Percentiles rank a stretch among this genome's conserved stretches.
Evolutionary conservation across 2,329 filamentous ascomycete species (phyloP).

Genomic region (Cucurbitaria berberidis): DNA sequence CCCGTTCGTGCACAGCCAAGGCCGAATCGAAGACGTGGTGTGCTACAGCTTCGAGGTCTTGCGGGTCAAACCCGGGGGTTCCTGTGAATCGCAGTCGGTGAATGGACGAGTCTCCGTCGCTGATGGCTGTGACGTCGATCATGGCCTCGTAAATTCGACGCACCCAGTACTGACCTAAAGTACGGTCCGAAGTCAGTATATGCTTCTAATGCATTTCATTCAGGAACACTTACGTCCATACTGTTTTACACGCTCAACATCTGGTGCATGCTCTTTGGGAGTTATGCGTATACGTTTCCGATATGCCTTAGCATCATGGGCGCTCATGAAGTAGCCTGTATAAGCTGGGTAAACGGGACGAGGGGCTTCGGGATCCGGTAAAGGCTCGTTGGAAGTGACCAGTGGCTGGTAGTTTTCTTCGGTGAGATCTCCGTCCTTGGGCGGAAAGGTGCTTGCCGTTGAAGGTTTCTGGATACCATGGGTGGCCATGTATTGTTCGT

Average conservation of each 20-base stretch:
- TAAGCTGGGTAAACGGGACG: slow-evolving; percentile 23
- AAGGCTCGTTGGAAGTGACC: not conserved
- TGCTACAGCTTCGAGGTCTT: slow-evolving; percentile 37
- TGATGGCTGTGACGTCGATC: slow-evolving; percentile 27
- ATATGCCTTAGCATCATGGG: slow-evolving; percentile 22
- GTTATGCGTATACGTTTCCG: slow-evolving; percentile 21
- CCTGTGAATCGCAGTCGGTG: slow-evolving; percentile 28
- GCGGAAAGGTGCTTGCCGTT: not conserved
- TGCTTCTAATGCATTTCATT: not conserved
- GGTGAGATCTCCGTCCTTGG: not conserved
- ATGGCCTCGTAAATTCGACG: slow-evolving; percentile 39
- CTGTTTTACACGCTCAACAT: slow-evolving; percentile 29
- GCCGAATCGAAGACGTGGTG: slow-evolving; percentile 39
- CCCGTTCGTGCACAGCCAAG: slow-evolving; percentile 32
- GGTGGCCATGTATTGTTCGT: not conserved
- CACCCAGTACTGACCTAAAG: slow-evolving; percentile 36
- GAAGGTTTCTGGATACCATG: not conserved
- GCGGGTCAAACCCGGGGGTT: slow-evolving; percentile 4
- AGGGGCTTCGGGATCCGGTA: not conserved
- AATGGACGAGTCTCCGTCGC: slow-evolving; percentile 20
- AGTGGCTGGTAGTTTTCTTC: slow-evolving; percentile 7
- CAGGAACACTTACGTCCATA: slow-evolving; percentile 23
- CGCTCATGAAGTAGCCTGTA: slow-evolving; percentile 21
- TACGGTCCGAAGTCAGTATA: slow-evolving; percentile 2
- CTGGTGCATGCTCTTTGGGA: slow-evolving; percentile 17